Conservation (phyloP, 345 rosid genomes). For the Cochlearia excelsa region DNA sequence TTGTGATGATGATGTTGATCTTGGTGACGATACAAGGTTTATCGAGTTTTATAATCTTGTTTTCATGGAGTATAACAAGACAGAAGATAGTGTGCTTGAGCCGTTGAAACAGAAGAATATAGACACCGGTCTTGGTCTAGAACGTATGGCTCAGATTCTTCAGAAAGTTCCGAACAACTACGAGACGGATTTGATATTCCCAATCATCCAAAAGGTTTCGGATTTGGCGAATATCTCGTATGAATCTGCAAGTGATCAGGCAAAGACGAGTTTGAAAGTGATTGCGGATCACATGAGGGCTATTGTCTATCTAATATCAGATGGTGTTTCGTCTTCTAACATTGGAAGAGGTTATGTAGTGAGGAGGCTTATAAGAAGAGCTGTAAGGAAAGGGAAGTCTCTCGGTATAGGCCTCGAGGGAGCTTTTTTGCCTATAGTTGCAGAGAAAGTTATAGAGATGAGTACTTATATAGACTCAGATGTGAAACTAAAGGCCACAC, state of each 20-base stretch:
- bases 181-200: conserved; percentile 94
- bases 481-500: conserved; percentile 53
- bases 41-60: conserved; percentile 95
- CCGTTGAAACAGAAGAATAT: conserved; percentile 86
- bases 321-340: conserved; percentile 90
- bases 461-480: conserved; percentile 69
- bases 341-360: conserved; percentile 94
- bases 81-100: conserved; percentile 75
- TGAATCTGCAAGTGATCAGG: conserved; percentile 47
- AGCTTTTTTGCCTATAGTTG: conserved; percentile 67
- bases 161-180: conserved; percentile 94
- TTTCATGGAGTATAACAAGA: conserved; percentile 91
- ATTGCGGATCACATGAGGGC: conserved; percentile 94
- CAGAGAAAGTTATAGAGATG: conserved; percentile 73
- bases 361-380: conserved; percentile 87
- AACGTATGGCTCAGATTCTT: conserved; percentile 88
- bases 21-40: conserved; percentile 89
- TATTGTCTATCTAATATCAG: conserved; percentile 81
- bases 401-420: conserved; percentile 68
- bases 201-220: conserved; percentile 68
- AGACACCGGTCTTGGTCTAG: conserved; percentile 96
- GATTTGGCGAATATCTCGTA: conserved; percentile 70
- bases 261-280: conserved; percentile 65
- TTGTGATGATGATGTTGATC: conserved; percentile 56
- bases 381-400: conserved; percentile 80